Evolutionary conservation across 2,329 filamentous ascomycete genomes (phyloP).

Genomic region (Cercospora sojina): DNA sequence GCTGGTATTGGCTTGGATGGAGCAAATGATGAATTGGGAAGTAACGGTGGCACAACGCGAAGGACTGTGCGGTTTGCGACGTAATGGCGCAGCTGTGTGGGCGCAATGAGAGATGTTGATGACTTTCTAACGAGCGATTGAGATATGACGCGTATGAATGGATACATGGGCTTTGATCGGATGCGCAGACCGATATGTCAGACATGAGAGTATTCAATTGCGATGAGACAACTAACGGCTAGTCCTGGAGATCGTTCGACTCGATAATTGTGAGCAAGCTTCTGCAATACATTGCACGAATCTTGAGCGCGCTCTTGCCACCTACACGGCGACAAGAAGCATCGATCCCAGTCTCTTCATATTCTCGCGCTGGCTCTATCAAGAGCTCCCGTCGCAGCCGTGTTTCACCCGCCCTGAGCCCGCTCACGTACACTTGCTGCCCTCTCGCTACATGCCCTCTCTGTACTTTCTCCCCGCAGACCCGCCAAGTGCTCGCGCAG

Average conservation of each 20-base stretch:
- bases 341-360: background rate
- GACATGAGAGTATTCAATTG: background rate
- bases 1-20: slow-evolving; percentile 1
- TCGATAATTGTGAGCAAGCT: background rate
- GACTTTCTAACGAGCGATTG: slow-evolving; percentile 1
- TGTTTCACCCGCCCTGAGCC: background rate
- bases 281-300: background rate
- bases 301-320: background rate
- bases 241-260: background rate
- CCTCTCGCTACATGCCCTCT: background rate
- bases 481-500: background rate
- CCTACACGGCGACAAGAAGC: background rate
- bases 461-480: background rate
- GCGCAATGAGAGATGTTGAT: background rate
- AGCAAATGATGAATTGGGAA: background rate
- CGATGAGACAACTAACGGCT: background rate
- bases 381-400: background rate
- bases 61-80: slow-evolving; percentile 23
- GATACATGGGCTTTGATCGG: background rate
- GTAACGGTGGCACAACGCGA: slow-evolving; percentile 4
- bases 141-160: slow-evolving; percentile 1
- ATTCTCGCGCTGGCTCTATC: background rate
- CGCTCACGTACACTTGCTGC: background rate
- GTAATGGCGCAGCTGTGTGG: background rate
- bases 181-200: background rate